These are phyloP conservation scores for Tuber calosporum DNA, from an alignment of 495 filamentous ascomycete genomes.

Conservation along the genomic window DNA sequence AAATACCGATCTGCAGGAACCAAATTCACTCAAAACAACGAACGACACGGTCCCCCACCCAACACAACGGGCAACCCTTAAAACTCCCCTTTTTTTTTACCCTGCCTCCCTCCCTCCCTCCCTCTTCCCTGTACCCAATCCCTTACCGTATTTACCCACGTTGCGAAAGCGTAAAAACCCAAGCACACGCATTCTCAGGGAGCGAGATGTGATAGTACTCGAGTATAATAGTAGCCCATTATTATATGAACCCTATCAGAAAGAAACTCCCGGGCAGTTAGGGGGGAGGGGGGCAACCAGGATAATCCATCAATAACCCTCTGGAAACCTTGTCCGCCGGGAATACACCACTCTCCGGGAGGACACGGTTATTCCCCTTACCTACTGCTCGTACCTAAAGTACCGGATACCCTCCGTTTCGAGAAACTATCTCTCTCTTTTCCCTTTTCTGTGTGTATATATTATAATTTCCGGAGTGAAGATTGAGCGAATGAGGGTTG, in stretches of 20 bases:
- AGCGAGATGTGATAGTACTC: too few species aligned
- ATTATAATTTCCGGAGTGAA: background rate
- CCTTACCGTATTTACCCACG: background rate
- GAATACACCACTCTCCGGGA: background rate
- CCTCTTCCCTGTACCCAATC: background rate
- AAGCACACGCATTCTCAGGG: background rate
- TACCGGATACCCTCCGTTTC: background rate
- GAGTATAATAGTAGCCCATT: too few species aligned
- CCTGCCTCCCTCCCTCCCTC: background rate
- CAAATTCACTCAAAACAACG: background rate
- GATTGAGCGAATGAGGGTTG: background rate
- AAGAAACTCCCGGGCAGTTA: background rate
- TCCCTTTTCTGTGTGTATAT: background rate
- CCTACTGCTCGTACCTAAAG: too few species aligned
- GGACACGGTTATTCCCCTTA: background rate
- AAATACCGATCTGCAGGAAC: background rate
- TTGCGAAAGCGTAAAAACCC: background rate
- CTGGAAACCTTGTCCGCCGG: background rate
- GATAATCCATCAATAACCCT: background rate
- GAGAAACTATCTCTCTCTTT: background rate
- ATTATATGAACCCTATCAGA: too few species aligned
- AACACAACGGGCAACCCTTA: background rate
- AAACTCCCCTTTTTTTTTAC: background rate
- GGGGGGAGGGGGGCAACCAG: background rate
- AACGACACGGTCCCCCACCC: background rate